These are phyloP conservation scores for Blumeriella jaapii DNA, from an alignment of 2,329 filamentous ascomycete species.

Conservation along the genomic window DNA sequence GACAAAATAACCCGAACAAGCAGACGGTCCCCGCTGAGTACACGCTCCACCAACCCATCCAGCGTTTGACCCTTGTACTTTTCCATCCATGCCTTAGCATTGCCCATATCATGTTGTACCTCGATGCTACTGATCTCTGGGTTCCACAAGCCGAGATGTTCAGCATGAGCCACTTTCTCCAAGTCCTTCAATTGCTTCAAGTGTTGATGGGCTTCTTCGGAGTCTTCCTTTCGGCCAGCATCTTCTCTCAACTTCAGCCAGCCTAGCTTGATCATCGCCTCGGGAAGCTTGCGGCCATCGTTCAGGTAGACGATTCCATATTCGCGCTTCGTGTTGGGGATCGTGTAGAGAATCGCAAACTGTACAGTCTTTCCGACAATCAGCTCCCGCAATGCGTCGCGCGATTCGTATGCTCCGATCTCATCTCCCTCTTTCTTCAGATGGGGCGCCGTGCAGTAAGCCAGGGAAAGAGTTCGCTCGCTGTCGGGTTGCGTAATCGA, in stretches of 20 bases:
- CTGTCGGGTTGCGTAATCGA: slow-evolving; percentile 69
- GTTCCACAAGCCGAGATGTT: slow-evolving; percentile 73
- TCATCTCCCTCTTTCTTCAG: slow-evolving; percentile 84
- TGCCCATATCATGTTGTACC: slow-evolving; percentile 68
- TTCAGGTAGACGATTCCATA: slow-evolving; percentile 73
- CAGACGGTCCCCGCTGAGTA: slow-evolving; percentile 82
- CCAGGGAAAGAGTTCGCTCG: slow-evolving; percentile 81
- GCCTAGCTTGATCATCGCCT: slow-evolving; percentile 74
- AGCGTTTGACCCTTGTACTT: slow-evolving; percentile 77
- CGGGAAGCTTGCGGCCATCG: slow-evolving; percentile 66
- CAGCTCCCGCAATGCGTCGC: slow-evolving; percentile 78
- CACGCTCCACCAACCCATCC: slow-evolving; percentile 79
- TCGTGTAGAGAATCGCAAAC: slow-evolving; percentile 76
- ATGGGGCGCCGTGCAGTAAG: slow-evolving; percentile 83
- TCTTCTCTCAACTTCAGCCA: slow-evolving; percentile 93
- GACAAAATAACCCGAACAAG: slow-evolving; percentile 71
- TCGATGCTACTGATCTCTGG: slow-evolving; percentile 56
- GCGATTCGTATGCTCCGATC: slow-evolving; percentile 85
- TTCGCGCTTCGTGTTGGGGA: slow-evolving; percentile 75
- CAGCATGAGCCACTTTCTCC: slow-evolving; percentile 66
- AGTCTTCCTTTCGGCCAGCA: slow-evolving; percentile 81
- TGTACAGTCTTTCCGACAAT: slow-evolving; percentile 79
- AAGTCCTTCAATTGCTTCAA: slow-evolving; percentile 68
- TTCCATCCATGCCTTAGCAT: slow-evolving; percentile 64
- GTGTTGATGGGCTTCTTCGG: slow-evolving; percentile 58